These are phyloP conservation scores for Xylaria longipes DNA, from an alignment of 495 filamentous ascomycete species.

Conservation along the genomic window DNA sequence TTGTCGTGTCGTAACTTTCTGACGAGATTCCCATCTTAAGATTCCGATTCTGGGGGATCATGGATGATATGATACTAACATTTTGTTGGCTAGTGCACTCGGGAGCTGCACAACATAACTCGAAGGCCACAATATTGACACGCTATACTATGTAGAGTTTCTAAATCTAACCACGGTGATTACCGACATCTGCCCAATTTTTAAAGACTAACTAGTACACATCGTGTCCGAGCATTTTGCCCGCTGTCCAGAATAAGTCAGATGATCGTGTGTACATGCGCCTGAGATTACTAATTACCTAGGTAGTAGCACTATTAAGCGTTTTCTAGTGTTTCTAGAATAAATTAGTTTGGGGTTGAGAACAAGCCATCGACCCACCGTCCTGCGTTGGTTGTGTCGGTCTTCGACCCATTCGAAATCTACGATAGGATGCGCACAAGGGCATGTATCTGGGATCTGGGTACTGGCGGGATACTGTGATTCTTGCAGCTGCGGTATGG, in stretches of 20 bases:
- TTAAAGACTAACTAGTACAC: neutral
- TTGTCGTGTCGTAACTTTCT: neutral
- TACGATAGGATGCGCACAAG: conserved; percentile 4
- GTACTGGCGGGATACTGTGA: neutral
- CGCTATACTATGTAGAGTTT: neutral
- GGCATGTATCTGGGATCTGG: neutral
- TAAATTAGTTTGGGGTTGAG: conserved; percentile 17
- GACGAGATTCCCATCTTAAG: neutral
- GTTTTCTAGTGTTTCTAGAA: conserved; percentile 17
- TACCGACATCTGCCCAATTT: conserved; percentile 12
- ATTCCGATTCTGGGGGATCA: conserved; percentile 5
- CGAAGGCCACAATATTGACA: conserved; percentile 1
- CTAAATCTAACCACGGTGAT: conserved; percentile 19
- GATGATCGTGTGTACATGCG: conserved; percentile 27
- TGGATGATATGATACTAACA: conserved; percentile 8
- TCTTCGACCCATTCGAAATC: conserved; percentile 8
- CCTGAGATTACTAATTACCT: conserved; percentile 23
- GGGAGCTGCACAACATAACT: conserved; percentile 25
- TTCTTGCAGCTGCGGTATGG: neutral
- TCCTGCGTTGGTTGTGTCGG: conserved; percentile 2
- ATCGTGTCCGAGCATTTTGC: conserved; percentile 18
- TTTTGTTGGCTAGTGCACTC: conserved; percentile 10
- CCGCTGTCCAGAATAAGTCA: conserved; percentile 21
- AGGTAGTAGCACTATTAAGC: neutral
- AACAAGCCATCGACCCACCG: conserved; percentile 6